Evolutionary conservation across 129 eudicot species (phyloP).

Genomic region (Tanacetum coccineum): DNA sequence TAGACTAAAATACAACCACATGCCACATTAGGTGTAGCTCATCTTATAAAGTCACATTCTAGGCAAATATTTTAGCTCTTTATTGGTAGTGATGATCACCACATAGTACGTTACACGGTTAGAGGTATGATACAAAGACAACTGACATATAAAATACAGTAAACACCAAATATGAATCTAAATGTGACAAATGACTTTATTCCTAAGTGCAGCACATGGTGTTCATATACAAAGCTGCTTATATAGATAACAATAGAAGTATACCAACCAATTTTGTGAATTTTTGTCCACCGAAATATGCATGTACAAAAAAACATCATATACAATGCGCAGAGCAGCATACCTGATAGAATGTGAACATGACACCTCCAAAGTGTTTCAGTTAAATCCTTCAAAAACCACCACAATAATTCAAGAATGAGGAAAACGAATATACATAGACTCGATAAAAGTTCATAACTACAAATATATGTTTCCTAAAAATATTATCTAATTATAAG

Average conservation of each 20-base stretch:
- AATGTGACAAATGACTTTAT: not conserved
- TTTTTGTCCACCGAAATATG: constrained; percentile 3
- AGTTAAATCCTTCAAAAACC: too few relatives aligned
- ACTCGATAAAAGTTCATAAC: too few relatives aligned
- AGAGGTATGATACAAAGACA: too few relatives aligned
- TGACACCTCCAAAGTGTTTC: too few relatives aligned
- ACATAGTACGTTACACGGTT: not conserved
- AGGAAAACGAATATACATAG: too few relatives aligned
- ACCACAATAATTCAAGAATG: too few relatives aligned
- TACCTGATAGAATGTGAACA: too few relatives aligned
- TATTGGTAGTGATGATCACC: constrained; percentile 4
- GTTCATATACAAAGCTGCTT: constrained; percentile 16
- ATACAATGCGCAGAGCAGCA: too few relatives aligned
- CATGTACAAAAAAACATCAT: constrained; percentile 1
- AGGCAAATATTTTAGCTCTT: constrained; percentile 1
- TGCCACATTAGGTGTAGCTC: not conserved
- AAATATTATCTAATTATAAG: too few relatives aligned
- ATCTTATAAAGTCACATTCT: not conserved
- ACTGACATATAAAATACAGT: constrained; percentile 1
- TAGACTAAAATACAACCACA: not conserved
- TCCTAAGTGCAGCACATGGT: not conserved
- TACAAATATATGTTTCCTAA: too few relatives aligned
- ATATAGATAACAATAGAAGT: not conserved
- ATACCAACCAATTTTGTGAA: constrained; percentile 6
- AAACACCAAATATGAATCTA: constrained; percentile 1